Evolutionary conservation across 441 rosid species (phyloP), one percentile per base, ranked within the genome.

Genomic region (Eruca vesicaria): DNA sequence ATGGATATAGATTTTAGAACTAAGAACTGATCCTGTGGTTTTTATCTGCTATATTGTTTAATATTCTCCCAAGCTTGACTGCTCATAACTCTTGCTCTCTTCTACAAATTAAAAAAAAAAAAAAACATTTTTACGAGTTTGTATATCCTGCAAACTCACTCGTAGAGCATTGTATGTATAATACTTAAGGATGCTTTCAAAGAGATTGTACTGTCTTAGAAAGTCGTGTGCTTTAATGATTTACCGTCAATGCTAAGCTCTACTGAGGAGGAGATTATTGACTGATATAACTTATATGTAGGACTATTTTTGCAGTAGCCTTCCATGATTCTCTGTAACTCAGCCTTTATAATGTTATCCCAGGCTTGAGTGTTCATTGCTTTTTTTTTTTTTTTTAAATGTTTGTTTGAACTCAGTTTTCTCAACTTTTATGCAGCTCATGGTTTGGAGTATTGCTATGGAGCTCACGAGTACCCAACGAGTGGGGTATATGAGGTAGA

Each of bases 401-500:
- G 36, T 16, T n/a, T n/a, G 10, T 8, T 33, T 33, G 10, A 33
- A 33, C 36, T 7, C 36, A 7, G 4, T 58, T 57, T 23, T n/a
- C 38, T 71, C 1, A n/a, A 65, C 35, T 50, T 31, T 10, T 41
- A 16, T 78, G 78, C 84, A 93, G 99, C 84, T 60, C 94, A 96
- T 68, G 97, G 87, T 57, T 74, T 89, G 81, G 99, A 96, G 80
- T 96, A 87, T 82, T 96, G 96, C 15, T 93, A 86, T 78, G 98
- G 99, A 70, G 99, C 99, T 66, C 99, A 96, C 38, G 98, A 96
- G 72, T 87, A 82, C 77, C 71, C 96, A 59, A 69, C 83, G 61
- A 96, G 98, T 74, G 99, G 99, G 23, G 91, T 96, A 48, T 96
- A 91, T 63, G 97, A 96, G 81, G 96, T 92, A 78, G 97, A 93